Evolutionary conservation across 768 basidiomycete genomes (phyloP).

Genomic region (Lentinus brumalis): DNA sequence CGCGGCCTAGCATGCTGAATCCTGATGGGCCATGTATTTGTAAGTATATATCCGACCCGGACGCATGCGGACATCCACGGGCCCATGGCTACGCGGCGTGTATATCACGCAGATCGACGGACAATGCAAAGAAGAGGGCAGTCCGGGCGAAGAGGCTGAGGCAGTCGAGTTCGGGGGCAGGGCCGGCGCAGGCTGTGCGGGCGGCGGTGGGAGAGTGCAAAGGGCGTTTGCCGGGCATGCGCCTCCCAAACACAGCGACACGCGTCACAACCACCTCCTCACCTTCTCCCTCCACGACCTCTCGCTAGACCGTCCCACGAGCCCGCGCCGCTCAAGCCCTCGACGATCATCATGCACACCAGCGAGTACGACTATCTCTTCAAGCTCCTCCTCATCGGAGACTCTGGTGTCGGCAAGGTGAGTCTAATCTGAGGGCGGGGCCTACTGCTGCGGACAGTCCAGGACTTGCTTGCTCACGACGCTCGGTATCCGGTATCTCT

Average conservation of each 20-base stretch:
- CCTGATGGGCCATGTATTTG: too few species aligned
- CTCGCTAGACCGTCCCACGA: slow-evolving; percentile 5
- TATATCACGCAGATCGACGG: neutral
- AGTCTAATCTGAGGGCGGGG: slow-evolving; percentile 7
- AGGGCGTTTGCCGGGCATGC: slow-evolving; percentile 27
- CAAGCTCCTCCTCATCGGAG: slow-evolving; percentile 93
- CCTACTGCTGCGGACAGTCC: slow-evolving; percentile 6
- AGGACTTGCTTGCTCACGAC: slow-evolving; percentile 2
- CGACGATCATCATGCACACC: slow-evolving; percentile 68
- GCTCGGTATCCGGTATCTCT: slow-evolving; percentile 5
- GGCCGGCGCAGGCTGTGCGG: slow-evolving; percentile 20
- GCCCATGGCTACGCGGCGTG: neutral
- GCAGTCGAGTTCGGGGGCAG: slow-evolving; percentile 1
- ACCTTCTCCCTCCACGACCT: slow-evolving; percentile 23
- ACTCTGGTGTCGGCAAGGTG: slow-evolving; percentile 95
- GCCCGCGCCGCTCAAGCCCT: slow-evolving; percentile 11
- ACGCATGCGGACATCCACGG: too few species aligned
- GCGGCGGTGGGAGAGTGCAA: slow-evolving; percentile 27
- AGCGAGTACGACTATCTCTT: slow-evolving; percentile 96
- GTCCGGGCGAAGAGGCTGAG: neutral
- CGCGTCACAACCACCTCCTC: slow-evolving; percentile 31
- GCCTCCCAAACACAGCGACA: slow-evolving; percentile 27
- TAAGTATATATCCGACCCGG: too few species aligned
- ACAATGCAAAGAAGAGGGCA: neutral
- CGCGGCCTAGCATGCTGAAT: too few species aligned